A percentile compares a stretch with the other conserved stretches of the same genome.
Conservation (phyloP, 2,329 filamentous ascomycete genomes). For the Colletotrichum lentis region DNA sequence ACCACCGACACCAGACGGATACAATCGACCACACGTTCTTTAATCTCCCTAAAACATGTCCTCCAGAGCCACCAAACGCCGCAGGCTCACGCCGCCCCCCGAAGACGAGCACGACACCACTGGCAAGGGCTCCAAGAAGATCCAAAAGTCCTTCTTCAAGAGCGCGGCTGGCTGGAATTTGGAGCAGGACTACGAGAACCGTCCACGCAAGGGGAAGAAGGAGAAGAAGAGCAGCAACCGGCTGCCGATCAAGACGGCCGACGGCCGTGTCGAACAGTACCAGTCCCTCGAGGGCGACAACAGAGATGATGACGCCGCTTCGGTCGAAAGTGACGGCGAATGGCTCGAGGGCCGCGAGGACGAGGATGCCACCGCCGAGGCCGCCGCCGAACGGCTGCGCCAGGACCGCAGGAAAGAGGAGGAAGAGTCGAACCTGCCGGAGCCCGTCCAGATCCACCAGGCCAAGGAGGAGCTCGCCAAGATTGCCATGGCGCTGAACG, state of each 20-base stretch:
- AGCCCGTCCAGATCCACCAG: conserved; percentile 80
- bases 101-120: conserved; percentile 53
- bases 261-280: conserved; percentile 73
- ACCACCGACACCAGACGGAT: background rate
- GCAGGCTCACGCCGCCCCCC: conserved; percentile 64
- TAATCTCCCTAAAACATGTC: conserved; percentile 50
- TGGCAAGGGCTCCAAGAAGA: conserved; percentile 47
- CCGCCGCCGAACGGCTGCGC: conserved; percentile 46
- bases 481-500: conserved; percentile 81
- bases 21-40: background rate
- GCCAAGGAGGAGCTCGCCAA: conserved; percentile 93
- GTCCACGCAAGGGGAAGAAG: conserved; percentile 79
- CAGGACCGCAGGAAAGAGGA: conserved; percentile 52
- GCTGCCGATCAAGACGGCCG: conserved; percentile 85
- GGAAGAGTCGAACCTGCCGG: conserved; percentile 70
- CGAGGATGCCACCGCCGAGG: conserved; percentile 61
- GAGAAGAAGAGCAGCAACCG: conserved; percentile 74
- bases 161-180: conserved; percentile 86
- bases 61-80: conserved; percentile 61
- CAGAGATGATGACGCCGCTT: conserved; percentile 66
- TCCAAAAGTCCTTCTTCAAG: conserved; percentile 73
- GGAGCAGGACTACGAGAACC: conserved; percentile 88
- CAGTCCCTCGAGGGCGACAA: conserved; percentile 65
- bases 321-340: conserved; percentile 65
- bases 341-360: conserved; percentile 71